Base-by-base conservation (phyloP, 2,329 filamentous ascomycete genomes). In the Fusarium incarnatum region DNA sequence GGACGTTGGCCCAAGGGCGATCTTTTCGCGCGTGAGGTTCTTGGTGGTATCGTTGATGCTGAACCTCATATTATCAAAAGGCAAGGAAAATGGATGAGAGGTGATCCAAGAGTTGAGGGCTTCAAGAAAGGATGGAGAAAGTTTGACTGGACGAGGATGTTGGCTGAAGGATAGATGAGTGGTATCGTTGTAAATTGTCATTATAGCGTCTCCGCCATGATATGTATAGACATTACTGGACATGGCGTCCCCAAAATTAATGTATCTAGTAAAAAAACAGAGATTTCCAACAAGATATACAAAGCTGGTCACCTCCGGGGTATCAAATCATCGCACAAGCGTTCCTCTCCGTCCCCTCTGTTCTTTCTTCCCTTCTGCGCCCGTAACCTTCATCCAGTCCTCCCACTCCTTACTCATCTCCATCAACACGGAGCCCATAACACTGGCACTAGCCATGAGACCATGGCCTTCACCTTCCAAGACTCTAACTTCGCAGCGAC, bases 321-420 rank as follows among this genome's bases (percentile, higher is more conserved):
- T 70, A 70, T 70, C 67, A 70, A 64, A 54, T 37, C 45, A 73
- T 47, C 73, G 63, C 6, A 60, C 70, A 16, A 76, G 49, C 3
- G 75, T 74, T 6, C 74, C 71, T 56, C 77, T 64, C 20, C 79
- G 72, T 18, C 76, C 76, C 44, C 77, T 74, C 25, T 79, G 73
- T n/a, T 80, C 79, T 49, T 78, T 79, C 8, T 75, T 73, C 11
- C 77, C 76, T 25, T 81, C 80, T 0, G 76, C 71, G 6, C 83
- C 86, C 4, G 88, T 89, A 0, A 87, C 86, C 46, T 88, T 87
- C 76, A 88, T 90, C 92, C 92, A 95, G 75, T 95, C 93, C 71
- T 94, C 92, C 95, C 95, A 98, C 79, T 98, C 96, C 72, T 90
- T 90, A 55, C 93, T 92, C 76, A 99, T 97, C 82, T 99, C 96